A percentile compares a stretch with the other conserved stretches of the same genome.
Conservation (phyloP, 192 early-diverging fungal species). For the Backusella circina region DNA sequence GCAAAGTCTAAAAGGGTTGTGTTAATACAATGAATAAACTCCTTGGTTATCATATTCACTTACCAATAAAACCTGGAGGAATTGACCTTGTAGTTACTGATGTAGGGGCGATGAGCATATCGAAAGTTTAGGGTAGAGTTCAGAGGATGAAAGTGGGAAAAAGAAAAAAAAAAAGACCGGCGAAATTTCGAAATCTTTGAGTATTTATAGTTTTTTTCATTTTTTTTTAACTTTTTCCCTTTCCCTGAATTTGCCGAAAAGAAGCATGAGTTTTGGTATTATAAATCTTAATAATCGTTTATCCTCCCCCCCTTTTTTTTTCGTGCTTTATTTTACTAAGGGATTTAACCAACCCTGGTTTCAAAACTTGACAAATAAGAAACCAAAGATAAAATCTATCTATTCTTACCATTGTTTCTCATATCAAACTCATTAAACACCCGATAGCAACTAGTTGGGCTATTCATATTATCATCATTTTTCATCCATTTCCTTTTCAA, state of each 20-base stretch:
- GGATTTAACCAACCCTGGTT: neutral
- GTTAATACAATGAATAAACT: neutral
- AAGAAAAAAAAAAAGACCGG: constrained; percentile 20
- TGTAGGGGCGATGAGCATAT: constrained; percentile 2
- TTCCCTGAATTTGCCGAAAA: neutral
- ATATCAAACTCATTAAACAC: neutral
- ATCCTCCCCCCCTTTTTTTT: neutral
- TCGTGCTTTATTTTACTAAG: neutral
- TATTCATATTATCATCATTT: neutral
- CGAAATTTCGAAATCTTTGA: neutral
- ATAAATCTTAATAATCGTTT: neutral
- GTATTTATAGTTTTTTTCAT: neutral
- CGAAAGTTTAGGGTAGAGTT: neutral
- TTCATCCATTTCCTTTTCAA: neutral
- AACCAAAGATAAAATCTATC: neutral
- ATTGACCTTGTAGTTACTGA: constrained; percentile 11
- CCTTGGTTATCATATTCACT: neutral
- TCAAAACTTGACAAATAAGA: neutral
- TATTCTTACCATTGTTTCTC: neutral
- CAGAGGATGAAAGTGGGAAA: constrained; percentile 12
- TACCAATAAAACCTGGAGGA: constrained; percentile 31
- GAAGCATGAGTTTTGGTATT: neutral
- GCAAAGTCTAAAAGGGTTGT: constrained; percentile 34
- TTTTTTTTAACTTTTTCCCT: neutral
- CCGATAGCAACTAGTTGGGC: neutral